Conservation (phyloP, 148 eudicot species). For the Silene conica region DNA sequence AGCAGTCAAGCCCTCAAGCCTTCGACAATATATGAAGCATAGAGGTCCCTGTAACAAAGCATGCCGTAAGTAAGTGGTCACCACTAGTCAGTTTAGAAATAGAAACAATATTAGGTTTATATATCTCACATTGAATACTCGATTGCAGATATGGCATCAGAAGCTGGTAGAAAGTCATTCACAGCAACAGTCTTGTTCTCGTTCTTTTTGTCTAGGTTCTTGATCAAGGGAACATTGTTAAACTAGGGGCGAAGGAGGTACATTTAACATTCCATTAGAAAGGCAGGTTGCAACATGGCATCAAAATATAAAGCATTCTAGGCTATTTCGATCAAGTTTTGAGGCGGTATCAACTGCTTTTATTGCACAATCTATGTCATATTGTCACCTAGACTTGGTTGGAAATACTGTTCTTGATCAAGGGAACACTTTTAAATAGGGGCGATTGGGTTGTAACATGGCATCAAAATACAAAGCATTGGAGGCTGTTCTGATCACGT, state of each 20-base stretch:
- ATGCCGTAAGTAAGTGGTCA: neutral
- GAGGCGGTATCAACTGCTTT: neutral
- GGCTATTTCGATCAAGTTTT: no score
- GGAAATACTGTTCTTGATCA: no score
- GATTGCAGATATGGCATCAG: constrained; percentile 70
- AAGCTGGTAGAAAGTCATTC: constrained; percentile 82
- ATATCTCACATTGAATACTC: constrained; percentile 71
- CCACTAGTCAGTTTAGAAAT: neutral
- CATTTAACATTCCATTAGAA: no score
- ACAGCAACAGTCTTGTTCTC: constrained; percentile 90
- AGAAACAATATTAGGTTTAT: neutral
- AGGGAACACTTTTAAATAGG: no score
- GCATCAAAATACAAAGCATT: no score
- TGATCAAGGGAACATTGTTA: constrained; percentile 23
- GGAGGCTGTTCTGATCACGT: no score
- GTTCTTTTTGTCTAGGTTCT: constrained; percentile 71
- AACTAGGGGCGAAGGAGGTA: neutral
- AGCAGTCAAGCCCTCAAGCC: constrained; percentile 78
- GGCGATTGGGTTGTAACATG: no score
- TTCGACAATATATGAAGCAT: constrained; percentile 83
- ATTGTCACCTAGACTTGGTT: no score
- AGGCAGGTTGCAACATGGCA: no score
- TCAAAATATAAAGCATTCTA: no score
- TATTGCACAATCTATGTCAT: neutral
- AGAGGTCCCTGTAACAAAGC: constrained; percentile 63